Base-by-base conservation (phyloP, 306 rosid species). In the Ceratonia siliqua region DNA sequence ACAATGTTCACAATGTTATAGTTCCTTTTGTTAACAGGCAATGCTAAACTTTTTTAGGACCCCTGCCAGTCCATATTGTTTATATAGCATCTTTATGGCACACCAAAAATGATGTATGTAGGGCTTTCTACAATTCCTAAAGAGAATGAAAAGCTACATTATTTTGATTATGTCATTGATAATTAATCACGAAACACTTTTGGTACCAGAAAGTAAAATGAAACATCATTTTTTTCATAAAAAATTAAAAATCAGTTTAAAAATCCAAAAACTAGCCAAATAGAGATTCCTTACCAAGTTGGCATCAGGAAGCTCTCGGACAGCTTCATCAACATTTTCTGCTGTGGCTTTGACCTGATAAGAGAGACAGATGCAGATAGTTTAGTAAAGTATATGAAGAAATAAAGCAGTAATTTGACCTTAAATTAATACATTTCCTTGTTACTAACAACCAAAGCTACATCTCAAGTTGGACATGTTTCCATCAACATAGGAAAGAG, bases 291-390 rank as follows among this genome's bases (percentile, higher is more conserved):
- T 87, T 94, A 94, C 98, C 98, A 70, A 90, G 82, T 94, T 94
- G 82, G 98, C 97, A 84, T 91, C 97, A 28, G 98, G 98, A 87
- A 94, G 98, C 84, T 94, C 98, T 63, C 97, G 84, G 35, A 94
- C 98, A 83, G 97, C 98, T 70, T 73, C 94, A 65, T 86, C 82
- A 73, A 94, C 96, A 86, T 87, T 91, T 84, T 72, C 93, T 58
- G 98, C 98, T 0, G 96, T 90, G 62, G 90, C 88, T 91, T 88
- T 94, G 41, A 90, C 98, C 98, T 94, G 79, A 74, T 62, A 74
- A 43, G 35, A 62, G 70, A 61, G 24, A 67, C 36, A 73, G 33
- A 58, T 54, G 46, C 50, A 59, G 66, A 78, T 36, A 66, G 36
- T 74, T 41, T 28, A 62, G 8, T 62, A 42, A 61, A 28, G 0